Evolutionary conservation across 257 asterid genomes (phyloP), one percentile per base, ranked within the genome.

Genomic region (Thymus mandschuricus): DNA sequence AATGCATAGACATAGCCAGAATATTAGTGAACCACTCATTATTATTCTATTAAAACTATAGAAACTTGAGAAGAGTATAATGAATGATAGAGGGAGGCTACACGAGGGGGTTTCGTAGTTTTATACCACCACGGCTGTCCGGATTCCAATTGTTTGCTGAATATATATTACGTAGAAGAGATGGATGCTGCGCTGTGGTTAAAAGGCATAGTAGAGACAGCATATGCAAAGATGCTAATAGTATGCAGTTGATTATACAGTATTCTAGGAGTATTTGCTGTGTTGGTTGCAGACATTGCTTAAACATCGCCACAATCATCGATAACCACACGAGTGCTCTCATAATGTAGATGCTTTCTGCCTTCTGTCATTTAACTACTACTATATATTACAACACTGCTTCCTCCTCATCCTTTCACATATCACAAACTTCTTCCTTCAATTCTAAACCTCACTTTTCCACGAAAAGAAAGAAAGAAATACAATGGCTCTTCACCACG

Each of bases 401-500:
- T 45, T 44, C 4, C 10, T 21, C 21, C 21, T 3, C 28, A 21
- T 21, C 21, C 5, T 9, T 48, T 5, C 1, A 4, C 5, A 49
- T 49, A 78, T 69, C 76, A 48, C 64, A 55, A 21, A 12, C 70
- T 68, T 74, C 71, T 35, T 43, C 68, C 27, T 70, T 64, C 69
- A 54, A 49, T 15, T 68, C 70, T 6, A n/a, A 50, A 50, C 55
- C 46, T 68, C 60, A 44, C 13, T 38, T 73, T 52, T 21, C 21
- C 21, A 21, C 21, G 64, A 65, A 66, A 4, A 43, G 27, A 3
- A 4, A 27, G 34, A 51, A 3, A 38, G 44, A 21, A 21, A 13
- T 27, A 8, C 35, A 76, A 81, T 76, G 88, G 77, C 83, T 45
- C 69, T 57, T 30, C 56, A 57, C 21, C 81, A 81, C 29, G 76